Evolutionary conservation across 2,329 filamentous ascomycete species (phyloP).

Genomic region (Hypoxylon sp.): DNA sequence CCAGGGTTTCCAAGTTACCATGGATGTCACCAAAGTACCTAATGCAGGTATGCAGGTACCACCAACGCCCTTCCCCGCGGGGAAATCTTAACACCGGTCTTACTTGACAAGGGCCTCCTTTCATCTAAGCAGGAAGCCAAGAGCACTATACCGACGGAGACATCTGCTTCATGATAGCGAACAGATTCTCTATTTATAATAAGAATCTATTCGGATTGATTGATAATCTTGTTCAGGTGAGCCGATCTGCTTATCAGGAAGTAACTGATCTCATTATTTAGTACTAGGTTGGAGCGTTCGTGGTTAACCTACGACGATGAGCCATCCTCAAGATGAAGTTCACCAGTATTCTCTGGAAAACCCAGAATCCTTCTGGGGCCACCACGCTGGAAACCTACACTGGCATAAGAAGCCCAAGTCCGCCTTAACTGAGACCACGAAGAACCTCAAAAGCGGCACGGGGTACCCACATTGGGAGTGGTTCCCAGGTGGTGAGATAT

Average conservation of each 20-base stretch:
- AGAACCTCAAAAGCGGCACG: conserved; percentile 71
- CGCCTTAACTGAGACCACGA: conserved; percentile 70
- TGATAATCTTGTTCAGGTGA: neutral
- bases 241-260: neutral
- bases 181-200: conserved; percentile 4
- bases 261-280: conserved; percentile 7
- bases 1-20: conserved; percentile 33
- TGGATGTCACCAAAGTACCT: conserved; percentile 26
- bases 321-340: conserved; percentile 64
- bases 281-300: neutral
- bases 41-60: conserved; percentile 19
- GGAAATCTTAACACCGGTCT: conserved; percentile 37
- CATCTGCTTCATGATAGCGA: neutral
- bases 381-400: conserved; percentile 78
- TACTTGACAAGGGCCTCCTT: conserved; percentile 22
- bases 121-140: conserved; percentile 2
- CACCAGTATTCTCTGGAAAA: conserved; percentile 71
- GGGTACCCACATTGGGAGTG: conserved; percentile 85
- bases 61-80: conserved; percentile 29
- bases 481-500: conserved; percentile 91
- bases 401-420: conserved; percentile 83
- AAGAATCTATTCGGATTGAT: neutral
- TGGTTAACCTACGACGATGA: conserved; percentile 42
- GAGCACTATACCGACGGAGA: neutral
- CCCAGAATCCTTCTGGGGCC: conserved; percentile 80